A percentile compares a stretch with the other conserved stretches of the same genome.
Evolutionary conservation across 1,284 basidiomycete genomes (phyloP).

Genomic region (Tilletia horrida): DNA sequence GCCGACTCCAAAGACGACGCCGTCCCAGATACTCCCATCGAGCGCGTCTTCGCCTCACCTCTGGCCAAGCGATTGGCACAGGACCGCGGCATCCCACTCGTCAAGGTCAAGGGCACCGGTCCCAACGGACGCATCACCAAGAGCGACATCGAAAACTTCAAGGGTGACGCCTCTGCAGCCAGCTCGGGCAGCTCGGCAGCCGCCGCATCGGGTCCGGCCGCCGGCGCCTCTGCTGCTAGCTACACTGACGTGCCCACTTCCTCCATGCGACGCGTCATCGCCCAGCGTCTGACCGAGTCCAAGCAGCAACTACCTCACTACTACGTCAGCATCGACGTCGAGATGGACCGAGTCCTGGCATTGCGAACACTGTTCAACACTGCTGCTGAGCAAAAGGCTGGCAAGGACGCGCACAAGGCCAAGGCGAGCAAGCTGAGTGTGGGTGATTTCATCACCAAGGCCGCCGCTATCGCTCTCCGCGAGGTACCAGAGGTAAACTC

Average conservation of each 20-base stretch:
- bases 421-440: slow-evolving; percentile 86
- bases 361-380: slow-evolving; percentile 92
- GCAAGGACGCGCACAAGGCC: slow-evolving; percentile 62
- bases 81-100: slow-evolving; percentile 86
- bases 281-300: slow-evolving; percentile 80
- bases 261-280: slow-evolving; percentile 93
- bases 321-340: slow-evolving; percentile 90
- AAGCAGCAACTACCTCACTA: slow-evolving; percentile 96
- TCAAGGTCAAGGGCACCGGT: slow-evolving; percentile 87
- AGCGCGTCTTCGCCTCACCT: slow-evolving; percentile 81
- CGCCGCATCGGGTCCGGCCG: slow-evolving; percentile 25
- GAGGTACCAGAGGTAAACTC: slow-evolving; percentile 98
- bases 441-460: slow-evolving; percentile 98
- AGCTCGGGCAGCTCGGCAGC: slow-evolving; percentile 29
- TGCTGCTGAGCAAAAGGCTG: slow-evolving; percentile 54
- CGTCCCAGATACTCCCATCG: slow-evolving; percentile 30
- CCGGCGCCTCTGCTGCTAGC: slow-evolving; percentile 59
- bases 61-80: slow-evolving; percentile 94
- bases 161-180: slow-evolving; percentile 39
- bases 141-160: slow-evolving; percentile 86
- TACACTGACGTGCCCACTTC: slow-evolving; percentile 88
- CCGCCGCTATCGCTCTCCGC: slow-evolving; percentile 78
- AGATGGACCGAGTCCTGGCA: slow-evolving; percentile 95
- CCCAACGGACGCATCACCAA: slow-evolving; percentile 90
- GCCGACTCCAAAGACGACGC: slow-evolving; percentile 55